Conservation (phyloP, 768 basidiomycete genomes). For the Epithele typhae region DNA sequence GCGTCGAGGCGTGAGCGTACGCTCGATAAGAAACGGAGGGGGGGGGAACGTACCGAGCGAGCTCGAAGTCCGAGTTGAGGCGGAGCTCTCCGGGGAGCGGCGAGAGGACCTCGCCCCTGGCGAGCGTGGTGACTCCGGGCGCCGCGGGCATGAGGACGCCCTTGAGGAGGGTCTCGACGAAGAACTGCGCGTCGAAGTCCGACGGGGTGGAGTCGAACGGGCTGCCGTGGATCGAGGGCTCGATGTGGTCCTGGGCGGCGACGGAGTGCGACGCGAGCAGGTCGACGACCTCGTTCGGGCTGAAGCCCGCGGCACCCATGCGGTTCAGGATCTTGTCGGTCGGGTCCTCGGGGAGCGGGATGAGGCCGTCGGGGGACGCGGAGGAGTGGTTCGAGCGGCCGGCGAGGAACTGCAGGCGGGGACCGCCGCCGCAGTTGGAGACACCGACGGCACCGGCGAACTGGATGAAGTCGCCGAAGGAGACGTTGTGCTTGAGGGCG, state of each 20-base stretch:
- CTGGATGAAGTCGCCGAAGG: no score
- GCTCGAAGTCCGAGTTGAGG: slow-evolving; percentile 25
- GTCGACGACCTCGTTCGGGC: slow-evolving; percentile 8
- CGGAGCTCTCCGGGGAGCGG: slow-evolving; percentile 29
- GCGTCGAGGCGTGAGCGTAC: not conserved
- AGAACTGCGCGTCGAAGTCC: slow-evolving; percentile 23
- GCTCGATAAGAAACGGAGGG: not conserved
- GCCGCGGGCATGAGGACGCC: slow-evolving; percentile 23
- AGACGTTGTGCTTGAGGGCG: no score
- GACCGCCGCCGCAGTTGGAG: no score
- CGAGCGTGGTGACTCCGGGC: slow-evolving; percentile 16
- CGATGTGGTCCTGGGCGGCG: slow-evolving; percentile 21
- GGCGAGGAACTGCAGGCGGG: no score
- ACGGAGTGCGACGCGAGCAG: slow-evolving; percentile 23
- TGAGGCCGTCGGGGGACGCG: no score
- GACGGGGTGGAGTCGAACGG: slow-evolving; percentile 25
- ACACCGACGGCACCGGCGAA: no score
- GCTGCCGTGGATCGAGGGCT: slow-evolving; percentile 19
- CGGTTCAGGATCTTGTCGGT: slow-evolving; percentile 9
- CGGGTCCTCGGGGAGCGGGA: no score
- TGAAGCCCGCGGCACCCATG: slow-evolving; percentile 8
- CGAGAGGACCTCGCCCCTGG: slow-evolving; percentile 25
- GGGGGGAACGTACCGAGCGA: slow-evolving; percentile 23
- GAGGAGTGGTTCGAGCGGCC: no score
- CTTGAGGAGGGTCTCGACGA: slow-evolving; percentile 22